Conservation (phyloP, 805 yeast genomes). For the Kluyveromyces wickerhamii region DNA sequence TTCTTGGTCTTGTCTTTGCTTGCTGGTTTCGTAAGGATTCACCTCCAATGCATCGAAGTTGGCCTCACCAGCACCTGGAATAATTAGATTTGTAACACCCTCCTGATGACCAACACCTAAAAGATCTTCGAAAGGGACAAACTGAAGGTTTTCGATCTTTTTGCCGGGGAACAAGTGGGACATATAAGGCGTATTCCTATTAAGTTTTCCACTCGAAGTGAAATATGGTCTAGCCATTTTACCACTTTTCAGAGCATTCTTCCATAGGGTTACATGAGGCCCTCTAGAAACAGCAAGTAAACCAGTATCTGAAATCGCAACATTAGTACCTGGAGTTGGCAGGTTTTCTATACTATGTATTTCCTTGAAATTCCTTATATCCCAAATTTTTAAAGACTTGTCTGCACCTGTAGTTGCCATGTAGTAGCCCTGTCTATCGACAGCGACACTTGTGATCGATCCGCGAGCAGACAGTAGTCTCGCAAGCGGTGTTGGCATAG, state of each 20-base stretch:
- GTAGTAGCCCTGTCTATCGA: conserved; percentile 86
- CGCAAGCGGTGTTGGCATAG: conserved; percentile 75
- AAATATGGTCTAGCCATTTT: conserved; percentile 43
- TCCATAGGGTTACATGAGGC: conserved; percentile 91
- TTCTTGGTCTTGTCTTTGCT: conserved; percentile 90
- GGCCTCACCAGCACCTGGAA: conserved; percentile 98
- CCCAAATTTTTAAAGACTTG: conserved; percentile 83
- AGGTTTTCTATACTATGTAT: conserved; percentile 49
- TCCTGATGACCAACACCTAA: conserved; percentile 76
- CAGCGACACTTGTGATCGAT: conserved; percentile 75
- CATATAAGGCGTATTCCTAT: conserved; percentile 75
- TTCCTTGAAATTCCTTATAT: conserved; percentile 73
- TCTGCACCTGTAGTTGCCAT: conserved; percentile 94
- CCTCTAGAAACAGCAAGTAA: conserved; percentile 90
- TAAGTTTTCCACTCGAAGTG: conserved; percentile 27
- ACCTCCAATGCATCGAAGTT: conserved; percentile 89
- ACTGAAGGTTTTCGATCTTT: conserved; percentile 55
- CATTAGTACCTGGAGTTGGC: conserved; percentile 79
- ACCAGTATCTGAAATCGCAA: conserved; percentile 82
- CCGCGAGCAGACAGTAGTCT: conserved; percentile 78
- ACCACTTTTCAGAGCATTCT: conserved; percentile 54
- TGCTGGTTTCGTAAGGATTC: conserved; percentile 86
- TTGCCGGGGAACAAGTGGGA: conserved; percentile 77
- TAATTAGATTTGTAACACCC: conserved; percentile 76
- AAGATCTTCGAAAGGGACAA: conserved; percentile 95